These are phyloP conservation scores for Cardamine resedifolia DNA, from an alignment of 345 rosid genomes.

Conservation along the genomic window DNA sequence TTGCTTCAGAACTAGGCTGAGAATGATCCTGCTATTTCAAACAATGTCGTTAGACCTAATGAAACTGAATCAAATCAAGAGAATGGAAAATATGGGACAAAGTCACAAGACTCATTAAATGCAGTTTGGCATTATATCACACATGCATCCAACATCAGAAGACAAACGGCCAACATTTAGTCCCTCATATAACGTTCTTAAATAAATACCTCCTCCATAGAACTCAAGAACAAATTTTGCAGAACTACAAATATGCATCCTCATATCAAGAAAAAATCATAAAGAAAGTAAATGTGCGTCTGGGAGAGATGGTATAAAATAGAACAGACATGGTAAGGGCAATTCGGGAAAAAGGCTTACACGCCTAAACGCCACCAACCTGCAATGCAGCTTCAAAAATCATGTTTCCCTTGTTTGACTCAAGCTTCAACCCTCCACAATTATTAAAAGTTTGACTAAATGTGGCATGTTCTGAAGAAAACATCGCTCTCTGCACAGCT, in stretches of 20 bases:
- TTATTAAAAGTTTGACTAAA: conserved; percentile 29
- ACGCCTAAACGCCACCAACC: conserved; percentile 43
- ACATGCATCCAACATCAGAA: conserved; percentile 1
- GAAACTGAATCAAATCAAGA: not conserved
- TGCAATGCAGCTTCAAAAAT: conserved; percentile 64
- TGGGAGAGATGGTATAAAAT: not conserved
- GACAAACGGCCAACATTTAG: not conserved
- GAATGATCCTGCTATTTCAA: conserved; percentile 61
- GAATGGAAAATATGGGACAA: not conserved
- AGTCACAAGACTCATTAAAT: not conserved
- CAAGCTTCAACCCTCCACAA: conserved; percentile 43
- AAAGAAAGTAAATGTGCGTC: not conserved
- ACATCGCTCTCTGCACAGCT: conserved; percentile 24
- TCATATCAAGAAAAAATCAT: not conserved
- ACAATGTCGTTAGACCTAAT: conserved; percentile 20
- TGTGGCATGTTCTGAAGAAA: conserved; percentile 31
- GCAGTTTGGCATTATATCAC: conserved; percentile 9
- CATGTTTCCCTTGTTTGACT: conserved; percentile 45
- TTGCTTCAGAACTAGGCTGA: conserved; percentile 70
- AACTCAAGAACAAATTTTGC: conserved; percentile 5
- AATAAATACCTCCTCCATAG: not conserved
- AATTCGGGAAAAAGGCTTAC: not conserved
- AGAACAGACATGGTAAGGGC: not conserved
- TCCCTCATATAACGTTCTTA: not conserved
- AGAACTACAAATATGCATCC: not conserved